Base-by-base conservation (phyloP, 1,139 yeast species). In the Hanseniaspora gamundiae region DNA sequence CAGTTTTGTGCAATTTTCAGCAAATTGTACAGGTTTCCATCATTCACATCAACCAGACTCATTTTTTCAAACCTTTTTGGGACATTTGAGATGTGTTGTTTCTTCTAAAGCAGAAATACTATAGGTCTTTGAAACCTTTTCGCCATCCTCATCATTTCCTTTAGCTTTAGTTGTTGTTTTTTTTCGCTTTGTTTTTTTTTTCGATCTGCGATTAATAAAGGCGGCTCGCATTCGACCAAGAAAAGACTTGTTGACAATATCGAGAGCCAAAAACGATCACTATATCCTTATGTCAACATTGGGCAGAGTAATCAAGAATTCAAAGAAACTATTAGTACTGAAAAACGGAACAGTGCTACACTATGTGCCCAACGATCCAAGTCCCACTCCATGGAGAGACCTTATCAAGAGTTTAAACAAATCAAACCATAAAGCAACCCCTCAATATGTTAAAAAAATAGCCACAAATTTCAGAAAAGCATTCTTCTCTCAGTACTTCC, bases 1-100 rank as follows among this genome's bases (percentile, higher is more conserved):
- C 47, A 47, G 14, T 45, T 35, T 11, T 49, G 44, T 13, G 44
- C 35, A 17, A 53, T 44, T 33, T 44, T 49, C 30, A 28, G 38
- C 35, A 52, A 45, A n/a, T 52, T 53, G 20, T 48, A 45, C 16
- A 45, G 43, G 35, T 40, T 24, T 27, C 30, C 28, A 8, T 45
- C 35, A 24, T 28, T 19, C 22, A 30, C 24, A 9, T 17, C 26
- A 14, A 7, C 16, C 26, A 40, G 27, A 24, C 22, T 43, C 30
- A 26, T 39, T 16, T 31, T 33, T 7, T n/a, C n/a, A n/a, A n/a
- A n/a, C n/a, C n/a, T 11, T 24, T 27, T 11, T 20, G 6, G 33
- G 33, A n/a, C n/a, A n/a, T n/a, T n/a, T n/a, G n/a, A n/a, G n/a
- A n/a, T n/a, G n/a, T n/a, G n/a, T n/a, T n/a, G n/a, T n/a, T n/a